Evolutionary conservation across 352 stramenopile genomes (phyloP).

Genomic region (Phytophthora hibernalis): DNA sequence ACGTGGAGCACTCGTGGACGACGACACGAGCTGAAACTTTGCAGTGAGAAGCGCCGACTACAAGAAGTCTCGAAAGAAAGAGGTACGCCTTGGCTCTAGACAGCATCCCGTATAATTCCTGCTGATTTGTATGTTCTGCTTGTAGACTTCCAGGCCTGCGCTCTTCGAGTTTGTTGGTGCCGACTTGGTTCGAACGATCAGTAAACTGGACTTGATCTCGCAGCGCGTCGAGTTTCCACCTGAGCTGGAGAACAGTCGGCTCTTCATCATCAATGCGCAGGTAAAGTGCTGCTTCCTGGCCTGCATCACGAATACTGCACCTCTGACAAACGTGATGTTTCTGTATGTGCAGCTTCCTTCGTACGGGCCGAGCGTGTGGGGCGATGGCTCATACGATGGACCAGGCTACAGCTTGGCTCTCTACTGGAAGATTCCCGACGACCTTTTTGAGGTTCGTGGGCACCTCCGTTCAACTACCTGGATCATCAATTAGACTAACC

Average conservation of each 20-base stretch:
- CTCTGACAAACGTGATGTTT: background rate
- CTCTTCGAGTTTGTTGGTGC: slow-evolving; percentile 85
- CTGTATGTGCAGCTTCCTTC: slow-evolving; percentile 58
- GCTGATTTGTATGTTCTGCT: background rate
- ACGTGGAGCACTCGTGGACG: slow-evolving; percentile 63
- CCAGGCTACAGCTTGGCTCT: slow-evolving; percentile 79
- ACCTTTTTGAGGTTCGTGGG: slow-evolving; percentile 55
- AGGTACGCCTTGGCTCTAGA: slow-evolving; percentile 38
- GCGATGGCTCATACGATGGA: slow-evolving; percentile 65
- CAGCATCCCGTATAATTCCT: background rate
- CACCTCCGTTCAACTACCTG: background rate
- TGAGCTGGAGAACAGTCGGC: slow-evolving; percentile 56
- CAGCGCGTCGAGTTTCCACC: slow-evolving; percentile 73
- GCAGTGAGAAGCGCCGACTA: slow-evolving; percentile 78
- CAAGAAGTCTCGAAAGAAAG: slow-evolving; percentile 85
- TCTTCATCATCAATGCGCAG: slow-evolving; percentile 88
- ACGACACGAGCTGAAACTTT: slow-evolving; percentile 61
- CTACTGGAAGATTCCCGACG: slow-evolving; percentile 83
- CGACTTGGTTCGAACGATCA: slow-evolving; percentile 72
- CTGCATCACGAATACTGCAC: background rate
- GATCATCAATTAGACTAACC: background rate
- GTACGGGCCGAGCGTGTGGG: slow-evolving; percentile 82
- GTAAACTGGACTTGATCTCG: slow-evolving; percentile 80
- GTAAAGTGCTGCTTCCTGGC: slow-evolving; percentile 32
- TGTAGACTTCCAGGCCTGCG: slow-evolving; percentile 56